Conservation (phyloP, 2,329 filamentous ascomycete species). For the Trichophyton schoenleinii region DNA sequence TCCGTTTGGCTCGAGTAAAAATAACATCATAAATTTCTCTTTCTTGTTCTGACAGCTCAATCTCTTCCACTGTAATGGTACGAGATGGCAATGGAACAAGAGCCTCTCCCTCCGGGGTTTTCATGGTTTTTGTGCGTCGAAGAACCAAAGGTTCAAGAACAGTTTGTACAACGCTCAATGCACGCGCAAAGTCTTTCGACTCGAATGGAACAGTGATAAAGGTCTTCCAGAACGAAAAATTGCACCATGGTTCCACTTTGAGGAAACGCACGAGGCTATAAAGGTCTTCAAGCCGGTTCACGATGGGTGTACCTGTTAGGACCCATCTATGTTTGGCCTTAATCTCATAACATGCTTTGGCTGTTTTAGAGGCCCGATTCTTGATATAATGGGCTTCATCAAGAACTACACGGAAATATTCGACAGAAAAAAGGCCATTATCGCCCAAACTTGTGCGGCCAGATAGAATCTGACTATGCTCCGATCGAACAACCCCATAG, state of each 20-base stretch:
- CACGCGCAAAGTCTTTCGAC: conserved; percentile 83
- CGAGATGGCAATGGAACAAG: conserved; percentile 73
- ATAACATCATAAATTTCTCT: conserved; percentile 89
- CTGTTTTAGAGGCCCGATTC: conserved; percentile 77
- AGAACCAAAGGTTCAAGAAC: conserved; percentile 93
- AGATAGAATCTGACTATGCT: conserved; percentile 60
- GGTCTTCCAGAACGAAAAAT: conserved; percentile 98
- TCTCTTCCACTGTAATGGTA: conserved; percentile 69
- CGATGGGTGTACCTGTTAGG: conserved; percentile 88
- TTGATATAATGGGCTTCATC: conserved; percentile 96
- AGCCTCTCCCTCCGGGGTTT: conserved; percentile 70
- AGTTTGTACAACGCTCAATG: conserved; percentile 91
- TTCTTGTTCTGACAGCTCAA: conserved; percentile 75
- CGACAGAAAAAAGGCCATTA: conserved; percentile 74
- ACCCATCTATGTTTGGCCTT: conserved; percentile 80
- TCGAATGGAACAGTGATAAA: conserved; percentile 98
- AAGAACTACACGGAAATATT: conserved; percentile 89
- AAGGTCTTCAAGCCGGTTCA: conserved; percentile 87
- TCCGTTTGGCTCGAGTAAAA: conserved; percentile 65
- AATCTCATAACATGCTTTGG: conserved; percentile 87
- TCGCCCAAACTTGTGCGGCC: conserved; percentile 47
- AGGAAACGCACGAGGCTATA: conserved; percentile 89
- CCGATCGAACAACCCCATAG: conserved; percentile 82
- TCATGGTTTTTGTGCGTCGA: conserved; percentile 94
- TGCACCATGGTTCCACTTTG: conserved; percentile 92